Evolutionary conservation across 2,329 filamentous ascomycete species (phyloP), one percentile per base, ranked within the genome.

Genomic region (Cercospora sp.): DNA sequence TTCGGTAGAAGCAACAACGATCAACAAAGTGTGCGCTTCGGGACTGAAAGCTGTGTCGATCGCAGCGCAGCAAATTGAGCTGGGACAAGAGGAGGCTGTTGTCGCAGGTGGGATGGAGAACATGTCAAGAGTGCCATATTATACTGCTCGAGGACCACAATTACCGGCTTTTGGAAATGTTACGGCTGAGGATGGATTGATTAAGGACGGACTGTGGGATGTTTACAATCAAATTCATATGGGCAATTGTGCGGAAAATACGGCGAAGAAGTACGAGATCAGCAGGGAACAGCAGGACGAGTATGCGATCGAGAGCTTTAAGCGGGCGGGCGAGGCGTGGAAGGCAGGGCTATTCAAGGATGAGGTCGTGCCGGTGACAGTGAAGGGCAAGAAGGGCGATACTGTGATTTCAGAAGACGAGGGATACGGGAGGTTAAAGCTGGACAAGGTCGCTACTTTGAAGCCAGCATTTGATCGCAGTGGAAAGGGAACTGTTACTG

Each of bases 1-100:
- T n/a, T 88, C 86, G 6, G 87, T 96, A 66, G 95, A 99, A 82
- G 91, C 94, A 40, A 90, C 91, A 61, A 98, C 95, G 16, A 90
- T 99, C 81, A 99, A 99, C 86, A 99, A 99, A 82, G 95, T 99
- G 68, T 99, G 95, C 83, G 91, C 95, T 3, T 97, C 94, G 0
- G 95, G 95, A 5, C 84, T 99, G 72, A 99, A 99, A 81, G 91
- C 95, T 1, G 93, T 98, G 4, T 89, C 87, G 23, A 87, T 98
- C 55, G 95, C 94, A 1, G 94, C 94, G 1, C 93, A 97, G 77
- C 95, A 97, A 77, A 97, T 98, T 74, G 92, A 97, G 81, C 87
- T 99, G 10, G 94, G 95, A 5, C 86, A 97, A 9, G 88, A 93
- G 16, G 92, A 97, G 76, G 94, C 91, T 0, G 91, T 97, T 79